Percentiles rank a stretch among this genome's conserved stretches.
Evolutionary conservation across 495 filamentous ascomycete genomes (phyloP).

Genomic region (Cladorrhinum samala): DNA sequence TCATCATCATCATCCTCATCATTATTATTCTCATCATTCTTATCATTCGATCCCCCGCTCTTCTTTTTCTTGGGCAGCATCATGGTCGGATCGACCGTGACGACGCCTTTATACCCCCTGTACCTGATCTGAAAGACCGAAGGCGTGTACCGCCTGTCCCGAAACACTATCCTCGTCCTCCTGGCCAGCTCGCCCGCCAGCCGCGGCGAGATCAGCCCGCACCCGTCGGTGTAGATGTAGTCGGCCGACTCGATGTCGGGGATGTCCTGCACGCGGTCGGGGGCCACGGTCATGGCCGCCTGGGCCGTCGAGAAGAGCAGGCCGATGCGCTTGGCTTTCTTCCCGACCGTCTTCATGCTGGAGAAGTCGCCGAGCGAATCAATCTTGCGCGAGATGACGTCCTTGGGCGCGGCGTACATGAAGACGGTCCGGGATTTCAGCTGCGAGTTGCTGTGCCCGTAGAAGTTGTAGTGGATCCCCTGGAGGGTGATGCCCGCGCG

Average conservation of each 20-base stretch:
- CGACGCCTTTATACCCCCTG: conserved; percentile 47
- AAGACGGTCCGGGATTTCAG: conserved; percentile 45
- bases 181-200: conserved; percentile 34
- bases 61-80: conserved; percentile 7
- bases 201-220: conserved; percentile 37
- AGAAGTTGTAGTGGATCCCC: conserved; percentile 42
- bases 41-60: too few relatives aligned
- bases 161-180: conserved; percentile 32
- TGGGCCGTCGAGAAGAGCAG: conserved; percentile 43
- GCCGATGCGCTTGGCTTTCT: conserved; percentile 46
- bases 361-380: conserved; percentile 42
- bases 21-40: too few relatives aligned
- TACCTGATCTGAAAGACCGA: conserved; percentile 48
- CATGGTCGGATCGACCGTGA: conserved; percentile 40
- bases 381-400: conserved; percentile 33
- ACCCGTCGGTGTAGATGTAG: conserved; percentile 48
- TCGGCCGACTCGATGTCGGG: conserved; percentile 38
- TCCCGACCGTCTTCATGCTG: conserved; percentile 47
- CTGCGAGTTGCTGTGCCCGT: conserved; percentile 49
- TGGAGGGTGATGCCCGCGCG: conserved; percentile 36
- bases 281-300: conserved; percentile 30
- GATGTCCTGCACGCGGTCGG: conserved; percentile 41
- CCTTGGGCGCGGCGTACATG: conserved; percentile 35
- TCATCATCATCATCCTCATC: too few relatives aligned
- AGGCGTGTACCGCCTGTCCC: conserved; percentile 40